A percentile compares a stretch with the other conserved stretches of the same genome.
These are phyloP conservation scores for Maudiozyma humilis DNA, from an alignment of 1,139 yeast genomes.

Conservation along the genomic window DNA sequence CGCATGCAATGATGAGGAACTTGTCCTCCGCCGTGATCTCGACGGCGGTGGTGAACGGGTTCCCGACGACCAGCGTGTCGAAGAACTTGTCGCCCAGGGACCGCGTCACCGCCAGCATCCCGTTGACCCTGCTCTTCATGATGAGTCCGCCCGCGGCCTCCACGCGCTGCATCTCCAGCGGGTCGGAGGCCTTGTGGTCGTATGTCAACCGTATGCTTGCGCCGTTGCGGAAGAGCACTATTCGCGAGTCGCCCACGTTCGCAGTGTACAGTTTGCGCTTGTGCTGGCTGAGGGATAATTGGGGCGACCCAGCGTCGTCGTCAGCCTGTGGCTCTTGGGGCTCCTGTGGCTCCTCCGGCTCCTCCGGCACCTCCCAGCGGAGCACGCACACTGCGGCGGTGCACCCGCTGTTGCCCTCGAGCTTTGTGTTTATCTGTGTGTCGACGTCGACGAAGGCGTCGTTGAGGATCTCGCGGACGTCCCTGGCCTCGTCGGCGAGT, in stretches of 20 bases:
- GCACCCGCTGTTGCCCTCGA: slow-evolving; percentile 72
- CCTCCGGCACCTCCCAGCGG: slow-evolving; percentile 65
- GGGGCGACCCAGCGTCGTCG: not conserved
- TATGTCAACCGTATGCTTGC: slow-evolving; percentile 72
- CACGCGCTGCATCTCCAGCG: slow-evolving; percentile 66
- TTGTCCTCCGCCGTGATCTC: slow-evolving; percentile 56
- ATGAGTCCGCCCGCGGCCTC: slow-evolving; percentile 76
- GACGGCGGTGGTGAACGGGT: slow-evolving; percentile 88
- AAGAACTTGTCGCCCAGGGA: slow-evolving; percentile 92
- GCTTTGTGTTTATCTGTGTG: slow-evolving; percentile 45
- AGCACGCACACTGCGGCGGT: slow-evolving; percentile 94
- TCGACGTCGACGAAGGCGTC: slow-evolving; percentile 70
- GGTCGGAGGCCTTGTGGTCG: slow-evolving; percentile 91
- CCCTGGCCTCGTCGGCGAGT: slow-evolving; percentile 34
- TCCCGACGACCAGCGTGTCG: slow-evolving; percentile 82
- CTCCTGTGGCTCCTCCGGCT: slow-evolving; percentile 3
- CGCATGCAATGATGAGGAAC: slow-evolving; percentile 83
- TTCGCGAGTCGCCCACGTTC: slow-evolving; percentile 89
- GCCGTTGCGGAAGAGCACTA: slow-evolving; percentile 68
- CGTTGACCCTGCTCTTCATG: slow-evolving; percentile 87
- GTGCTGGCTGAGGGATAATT: slow-evolving; percentile 34
- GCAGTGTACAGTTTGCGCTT: slow-evolving; percentile 81
- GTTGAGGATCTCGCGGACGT: slow-evolving; percentile 50
- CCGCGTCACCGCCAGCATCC: slow-evolving; percentile 89
- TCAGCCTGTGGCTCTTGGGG: not conserved